phyloP scores from a whole-genome alignment of 208 protist genomes.

The Leishmania tarentolae region DNA sequence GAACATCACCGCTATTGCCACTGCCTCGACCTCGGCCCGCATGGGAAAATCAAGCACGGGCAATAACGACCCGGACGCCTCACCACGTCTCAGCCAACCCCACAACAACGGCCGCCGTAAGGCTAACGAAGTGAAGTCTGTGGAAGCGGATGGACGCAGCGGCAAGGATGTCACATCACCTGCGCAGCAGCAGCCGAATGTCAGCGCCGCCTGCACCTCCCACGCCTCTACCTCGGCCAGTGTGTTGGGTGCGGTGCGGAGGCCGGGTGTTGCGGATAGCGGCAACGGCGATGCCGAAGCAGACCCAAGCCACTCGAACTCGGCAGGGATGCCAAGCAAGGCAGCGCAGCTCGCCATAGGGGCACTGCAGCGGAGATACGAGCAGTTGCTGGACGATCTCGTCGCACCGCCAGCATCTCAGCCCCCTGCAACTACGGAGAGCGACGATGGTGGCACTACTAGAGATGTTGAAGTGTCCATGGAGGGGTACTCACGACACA shows the following conservation, averaged over 20 bases:
- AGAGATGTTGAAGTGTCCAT: not conserved
- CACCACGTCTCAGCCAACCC: too few species aligned
- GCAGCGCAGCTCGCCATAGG: not conserved
- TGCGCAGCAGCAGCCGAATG: not conserved
- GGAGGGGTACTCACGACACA: not conserved
- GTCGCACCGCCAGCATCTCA: not conserved
- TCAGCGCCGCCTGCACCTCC: not conserved
- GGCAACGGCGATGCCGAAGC: not conserved
- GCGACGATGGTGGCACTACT: not conserved
- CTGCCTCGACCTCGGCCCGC: not conserved
- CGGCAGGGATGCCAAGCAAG: not conserved
- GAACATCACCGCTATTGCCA: not conserved
- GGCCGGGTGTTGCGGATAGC: not conserved
- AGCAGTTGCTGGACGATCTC: constrained; percentile 26
- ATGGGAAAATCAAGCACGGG: not conserved
- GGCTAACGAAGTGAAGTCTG: not conserved
- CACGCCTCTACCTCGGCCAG: not conserved
- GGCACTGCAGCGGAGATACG: constrained; percentile 29
- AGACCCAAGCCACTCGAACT: not conserved
- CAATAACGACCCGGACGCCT: not conserved
- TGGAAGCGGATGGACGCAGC: not conserved
- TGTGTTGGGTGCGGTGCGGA: not conserved
- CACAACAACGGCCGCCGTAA: not conserved
- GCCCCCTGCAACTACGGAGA: not conserved
- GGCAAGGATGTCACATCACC: constrained; percentile 8